Base-by-base conservation (phyloP, 2,329 filamentous ascomycete genomes). In the Ophiocordyceps robertsii region DNA sequence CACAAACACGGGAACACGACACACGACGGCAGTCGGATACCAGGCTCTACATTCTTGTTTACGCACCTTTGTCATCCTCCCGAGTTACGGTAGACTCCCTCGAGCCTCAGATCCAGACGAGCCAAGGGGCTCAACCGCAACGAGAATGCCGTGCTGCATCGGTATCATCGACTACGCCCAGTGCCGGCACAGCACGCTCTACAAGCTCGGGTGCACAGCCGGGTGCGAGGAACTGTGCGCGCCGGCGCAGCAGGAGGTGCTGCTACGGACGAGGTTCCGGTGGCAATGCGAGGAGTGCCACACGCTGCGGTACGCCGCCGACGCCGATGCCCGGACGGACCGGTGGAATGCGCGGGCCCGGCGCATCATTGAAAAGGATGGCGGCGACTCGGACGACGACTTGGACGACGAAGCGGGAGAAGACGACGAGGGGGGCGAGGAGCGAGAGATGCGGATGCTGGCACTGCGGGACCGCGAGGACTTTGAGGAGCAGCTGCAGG, bases 261-360 rank as follows among this genome's bases (percentile, higher is more conserved):
- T 59, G 17, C 35, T 56, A 27, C 16, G 41, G 10, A 49, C 50
- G 0, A 45, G 48, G 21, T 56, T 55, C 42, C 50, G 55, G 12
- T 55, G 51, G 57, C 43, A 43, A 7, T 60, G 60, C 29, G 56
- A 55, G 39, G 51, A 54, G 4, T 58, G 56, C 35, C 47, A 51
- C 42, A 37, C 33, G 10, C 43, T 39, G 8, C 39, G 39, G 11
- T 44, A 37, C 13, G 33, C 36, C 2, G 21, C 24, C 7, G 42
- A 43, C 6, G 49, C 48, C 6, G 46, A 51, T 2, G 38, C 38
- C 0, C 43, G 49, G 16, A 37, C 38, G 4, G 31, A 38, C 11
- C 21, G 27, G 11, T 56, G 51, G 51, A 41, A 43, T 3, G 31
- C 19, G 2, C 39, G 36, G 12, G 13, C 8, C 16, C 11, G 11